A percentile compares a stretch with the other conserved stretches of the same genome.
phyloP scores from a whole-genome alignment of 1,139 yeast species.

The Lodderomyces pseudojiufengensis region DNA sequence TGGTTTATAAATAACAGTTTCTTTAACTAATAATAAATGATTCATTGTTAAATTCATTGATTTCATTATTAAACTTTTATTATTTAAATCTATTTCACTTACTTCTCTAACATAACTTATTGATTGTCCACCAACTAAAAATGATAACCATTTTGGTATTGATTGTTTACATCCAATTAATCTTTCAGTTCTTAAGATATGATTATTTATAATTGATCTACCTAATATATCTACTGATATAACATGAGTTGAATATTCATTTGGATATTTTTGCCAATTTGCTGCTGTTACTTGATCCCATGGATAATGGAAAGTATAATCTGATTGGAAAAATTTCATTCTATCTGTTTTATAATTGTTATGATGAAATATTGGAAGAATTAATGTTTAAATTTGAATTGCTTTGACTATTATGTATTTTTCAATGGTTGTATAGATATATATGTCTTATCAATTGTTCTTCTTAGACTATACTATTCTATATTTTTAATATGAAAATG shows the following conservation, averaged over 20 bases:
- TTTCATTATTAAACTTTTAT: conserved; percentile 67
- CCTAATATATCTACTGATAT: conserved; percentile 86
- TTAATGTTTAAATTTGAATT: not conserved
- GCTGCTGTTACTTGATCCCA: conserved; percentile 97
- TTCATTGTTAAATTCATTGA: conserved; percentile 86
- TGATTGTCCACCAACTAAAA: conserved; percentile 70
- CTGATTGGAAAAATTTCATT: conserved; percentile 77
- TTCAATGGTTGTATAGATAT: too few species aligned
- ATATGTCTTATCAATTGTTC: too few species aligned
- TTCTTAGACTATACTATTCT: too few species aligned
- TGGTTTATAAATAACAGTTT: conserved; percentile 77
- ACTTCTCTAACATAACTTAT: conserved; percentile 85
- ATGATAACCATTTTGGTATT: conserved; percentile 78
- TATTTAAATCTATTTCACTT: conserved; percentile 71
- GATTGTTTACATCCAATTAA: conserved; percentile 86
- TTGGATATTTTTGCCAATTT: conserved; percentile 96
- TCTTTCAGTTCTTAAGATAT: conserved; percentile 73
- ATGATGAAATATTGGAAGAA: not conserved
- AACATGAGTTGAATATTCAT: conserved; percentile 89
- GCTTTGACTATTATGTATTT: too few species aligned
- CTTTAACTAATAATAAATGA: conserved; percentile 73
- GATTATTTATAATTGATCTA: conserved; percentile 58
- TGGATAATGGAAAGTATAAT: conserved; percentile 69
- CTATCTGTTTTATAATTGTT: too few species aligned
- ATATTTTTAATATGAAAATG: too few species aligned